Percentiles rank a stretch among this genome's conserved stretches.
Evolutionary conservation across 2,329 filamentous ascomycete species (phyloP).

Genomic region (Claviceps cyperi): DNA sequence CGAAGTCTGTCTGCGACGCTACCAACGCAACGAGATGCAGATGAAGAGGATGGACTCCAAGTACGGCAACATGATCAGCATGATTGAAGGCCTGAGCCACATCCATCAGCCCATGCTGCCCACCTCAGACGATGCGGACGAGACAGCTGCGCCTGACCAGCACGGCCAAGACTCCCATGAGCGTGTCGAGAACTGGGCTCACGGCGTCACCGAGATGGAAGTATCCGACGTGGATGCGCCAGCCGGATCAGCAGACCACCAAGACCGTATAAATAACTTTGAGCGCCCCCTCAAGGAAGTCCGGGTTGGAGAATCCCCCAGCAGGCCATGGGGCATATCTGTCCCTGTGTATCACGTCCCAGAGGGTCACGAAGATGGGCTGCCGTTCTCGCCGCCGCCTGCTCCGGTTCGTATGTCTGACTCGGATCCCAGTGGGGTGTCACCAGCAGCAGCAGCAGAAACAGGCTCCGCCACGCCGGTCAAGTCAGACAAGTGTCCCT

Average conservation of each 20-base stretch:
- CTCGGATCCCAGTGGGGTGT: slow-evolving; percentile 14
- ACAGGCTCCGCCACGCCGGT: too few species aligned
- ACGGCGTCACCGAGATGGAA: slow-evolving; percentile 48
- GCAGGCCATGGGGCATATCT: slow-evolving; percentile 81
- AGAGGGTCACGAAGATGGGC: slow-evolving; percentile 20
- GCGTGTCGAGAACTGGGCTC: slow-evolving; percentile 76
- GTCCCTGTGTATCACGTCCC: slow-evolving; percentile 46
- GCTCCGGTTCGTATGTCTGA: slow-evolving; percentile 39
- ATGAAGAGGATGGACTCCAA: slow-evolving; percentile 85
- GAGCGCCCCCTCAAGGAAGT: slow-evolving; percentile 78
- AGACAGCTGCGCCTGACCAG: slow-evolving; percentile 29
- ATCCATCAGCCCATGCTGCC: slow-evolving; percentile 83
- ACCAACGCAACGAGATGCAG: slow-evolving; percentile 74
- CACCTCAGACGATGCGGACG: slow-evolving; percentile 31
- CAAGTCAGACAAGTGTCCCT: slow-evolving; percentile 39
- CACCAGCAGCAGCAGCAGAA: slow-evolving; percentile 1
- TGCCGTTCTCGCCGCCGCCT: slow-evolving; percentile 41
- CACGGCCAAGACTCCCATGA: slow-evolving; percentile 45
- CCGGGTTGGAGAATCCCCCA: slow-evolving; percentile 85
- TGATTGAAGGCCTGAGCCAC: slow-evolving; percentile 81
- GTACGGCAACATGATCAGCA: slow-evolving; percentile 80
- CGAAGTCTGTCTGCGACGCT: slow-evolving; percentile 79
- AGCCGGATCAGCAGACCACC: slow-evolving; percentile 22
- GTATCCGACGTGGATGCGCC: slow-evolving; percentile 22
- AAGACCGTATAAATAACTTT: slow-evolving; percentile 58